Base-by-base conservation (phyloP, 768 basidiomycete species). In the Fibroporia radiculosa region DNA sequence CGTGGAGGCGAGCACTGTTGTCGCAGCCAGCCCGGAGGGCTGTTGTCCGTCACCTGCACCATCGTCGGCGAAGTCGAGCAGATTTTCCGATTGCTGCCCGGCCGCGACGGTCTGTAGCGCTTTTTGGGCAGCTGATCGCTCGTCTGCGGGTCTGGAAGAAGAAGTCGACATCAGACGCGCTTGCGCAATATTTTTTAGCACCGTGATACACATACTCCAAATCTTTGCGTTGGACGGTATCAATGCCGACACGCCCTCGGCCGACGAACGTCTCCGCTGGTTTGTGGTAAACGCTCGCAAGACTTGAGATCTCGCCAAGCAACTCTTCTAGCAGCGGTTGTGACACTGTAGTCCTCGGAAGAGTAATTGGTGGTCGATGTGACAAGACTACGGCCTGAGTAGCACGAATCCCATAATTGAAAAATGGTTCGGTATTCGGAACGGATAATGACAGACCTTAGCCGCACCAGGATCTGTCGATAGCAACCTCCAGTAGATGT, bases 261-360 rank as follows among this genome's bases (percentile, higher is more conserved):
- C 95, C 96, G 45, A 99, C 79, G 57, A 99, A 99, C 0, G 96
- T 97, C 60, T 92, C 89, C 27, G 82, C 82, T 0, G 96, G 96
- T 63, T 96, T 97, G 68, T 99, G 96, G 60, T 99, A 99, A 2
- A 95, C 92, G 58, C 92, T 95, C 4, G 92, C 90, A 16, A 98
- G 67, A 34, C 76, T 81, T 1, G 90, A 91, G 18, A 98, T 77
- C 61, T 98, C 96, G 24, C 84, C 80, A 0, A 98, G 65, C 2
- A 99, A 75, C 58, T 98, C 96, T 57, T 98, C 93, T 25, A 98
- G 67, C 14, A 97, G 66, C 0, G 78, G 89, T 1, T 90, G 77
- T 0, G 93, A 72, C 1, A 99, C 91, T 0, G 90, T 93, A 28
- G 91, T 95, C 44, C 85, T 81, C 0, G 93, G 89, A 42, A 98